phyloP scores from a whole-genome alignment of 495 filamentous ascomycete genomes.

The Aspergillus affinis region DNA sequence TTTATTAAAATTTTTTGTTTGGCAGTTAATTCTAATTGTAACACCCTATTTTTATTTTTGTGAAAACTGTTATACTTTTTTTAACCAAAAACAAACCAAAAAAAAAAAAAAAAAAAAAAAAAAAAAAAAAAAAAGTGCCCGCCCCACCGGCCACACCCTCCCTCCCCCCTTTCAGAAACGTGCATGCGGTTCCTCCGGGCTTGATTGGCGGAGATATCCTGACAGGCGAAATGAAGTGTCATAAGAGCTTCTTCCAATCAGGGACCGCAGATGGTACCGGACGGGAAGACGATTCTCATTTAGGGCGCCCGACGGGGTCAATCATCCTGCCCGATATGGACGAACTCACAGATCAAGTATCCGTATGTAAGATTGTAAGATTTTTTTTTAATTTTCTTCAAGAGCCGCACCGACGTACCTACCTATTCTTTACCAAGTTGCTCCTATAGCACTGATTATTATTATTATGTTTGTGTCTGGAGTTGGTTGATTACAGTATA shows the following conservation, averaged over 20 bases:
- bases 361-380: no score
- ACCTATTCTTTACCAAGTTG: no score
- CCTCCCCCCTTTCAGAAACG: constrained; percentile 17
- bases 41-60: no score
- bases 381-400: neutral
- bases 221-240: constrained; percentile 25
- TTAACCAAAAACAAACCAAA: no score
- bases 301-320: constrained; percentile 15
- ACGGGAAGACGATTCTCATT: constrained; percentile 19
- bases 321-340: constrained; percentile 12
- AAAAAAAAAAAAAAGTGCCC: neutral
- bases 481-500: no score
- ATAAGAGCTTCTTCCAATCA: constrained; percentile 21
- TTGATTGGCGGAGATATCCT: constrained; percentile 19
- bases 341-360: constrained; percentile 1
- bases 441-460: no score
- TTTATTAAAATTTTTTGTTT: no score
- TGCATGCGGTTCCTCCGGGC: constrained; percentile 10
- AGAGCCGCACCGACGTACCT: neutral
- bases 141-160: no score
- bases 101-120: neutral
- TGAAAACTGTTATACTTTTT: no score
- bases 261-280: constrained; percentile 11
- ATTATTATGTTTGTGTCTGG: no score
- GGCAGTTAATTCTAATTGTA: no score